phyloP scores from a whole-genome alignment of 805 yeast genomes.

The Saccharomyces jurei region DNA sequence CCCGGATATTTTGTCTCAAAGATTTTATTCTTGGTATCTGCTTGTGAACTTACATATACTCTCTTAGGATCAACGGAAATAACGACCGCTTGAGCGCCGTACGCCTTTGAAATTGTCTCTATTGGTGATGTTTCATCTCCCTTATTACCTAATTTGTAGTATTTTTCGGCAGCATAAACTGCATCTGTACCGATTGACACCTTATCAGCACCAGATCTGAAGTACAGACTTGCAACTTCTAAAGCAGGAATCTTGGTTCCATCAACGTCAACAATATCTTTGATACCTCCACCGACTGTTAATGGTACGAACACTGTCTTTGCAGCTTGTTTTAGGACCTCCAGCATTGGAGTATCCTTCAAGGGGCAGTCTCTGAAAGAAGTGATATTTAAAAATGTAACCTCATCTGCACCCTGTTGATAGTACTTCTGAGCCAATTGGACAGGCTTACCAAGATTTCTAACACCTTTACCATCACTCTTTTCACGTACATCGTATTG shows the following conservation, averaged over 20 bases:
- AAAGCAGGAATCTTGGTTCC: slow-evolving; percentile 75
- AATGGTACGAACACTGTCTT: slow-evolving; percentile 91
- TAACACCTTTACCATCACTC: slow-evolving; percentile 49
- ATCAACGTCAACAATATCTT: slow-evolving; percentile 80
- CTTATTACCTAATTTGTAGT: slow-evolving; percentile 46
- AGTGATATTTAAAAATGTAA: slow-evolving; percentile 89
- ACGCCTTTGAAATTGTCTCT: slow-evolving; percentile 84
- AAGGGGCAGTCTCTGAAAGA: slow-evolving; percentile 92
- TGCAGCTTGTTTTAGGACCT: slow-evolving; percentile 75
- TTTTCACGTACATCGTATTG: slow-evolving; percentile 95
- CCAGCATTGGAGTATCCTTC: slow-evolving; percentile 90
- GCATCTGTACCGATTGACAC: slow-evolving; percentile 98
- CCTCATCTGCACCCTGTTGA: slow-evolving; percentile 93
- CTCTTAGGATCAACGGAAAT: slow-evolving; percentile 97
- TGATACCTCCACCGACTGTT: slow-evolving; percentile 97
- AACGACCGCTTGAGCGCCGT: slow-evolving; percentile 96
- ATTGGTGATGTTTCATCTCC: slow-evolving; percentile 79
- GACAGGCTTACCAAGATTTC: slow-evolving; percentile 95
- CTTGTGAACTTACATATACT: slow-evolving; percentile 56
- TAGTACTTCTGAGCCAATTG: slow-evolving; percentile 86
- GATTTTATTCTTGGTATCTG: slow-evolving; percentile 51
- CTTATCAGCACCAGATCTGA: slow-evolving; percentile 96
- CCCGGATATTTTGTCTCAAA: slow-evolving; percentile 62
- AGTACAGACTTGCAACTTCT: slow-evolving; percentile 84
- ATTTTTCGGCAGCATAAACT: slow-evolving; percentile 81